Percentiles rank a stretch among this genome's conserved stretches.
Evolutionary conservation across 148 eudicot species (phyloP).

Genomic region (Agrostemma githago): DNA sequence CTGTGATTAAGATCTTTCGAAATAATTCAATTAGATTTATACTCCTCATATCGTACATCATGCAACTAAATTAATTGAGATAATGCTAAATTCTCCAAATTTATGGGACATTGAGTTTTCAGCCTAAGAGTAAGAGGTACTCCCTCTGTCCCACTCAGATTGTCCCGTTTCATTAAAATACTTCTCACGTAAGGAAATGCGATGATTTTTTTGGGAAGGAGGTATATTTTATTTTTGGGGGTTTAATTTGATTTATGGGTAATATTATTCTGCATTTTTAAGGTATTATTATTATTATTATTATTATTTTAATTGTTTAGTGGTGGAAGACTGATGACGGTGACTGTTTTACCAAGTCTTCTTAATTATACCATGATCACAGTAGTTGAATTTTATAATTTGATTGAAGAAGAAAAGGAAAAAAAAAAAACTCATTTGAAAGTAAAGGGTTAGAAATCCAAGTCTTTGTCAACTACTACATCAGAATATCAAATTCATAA

Average conservation of each 20-base stretch:
- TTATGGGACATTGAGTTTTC: too few relatives aligned
- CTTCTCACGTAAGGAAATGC: too few relatives aligned
- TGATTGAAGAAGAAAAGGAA: background rate
- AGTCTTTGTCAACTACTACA: conserved; percentile 6
- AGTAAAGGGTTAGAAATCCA: conserved; percentile 8
- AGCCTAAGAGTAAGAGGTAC: too few relatives aligned
- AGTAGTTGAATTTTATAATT: background rate
- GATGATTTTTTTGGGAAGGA: background rate
- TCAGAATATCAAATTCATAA: background rate
- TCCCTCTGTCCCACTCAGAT: background rate
- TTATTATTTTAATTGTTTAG: conserved; percentile 15
- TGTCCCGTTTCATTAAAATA: too few relatives aligned
- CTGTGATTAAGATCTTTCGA: background rate
- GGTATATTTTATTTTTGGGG: background rate
- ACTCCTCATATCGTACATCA: background rate
- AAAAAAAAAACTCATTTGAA: background rate
- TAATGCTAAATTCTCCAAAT: too few relatives aligned
- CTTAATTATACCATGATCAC: conserved; percentile 2
- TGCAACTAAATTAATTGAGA: too few relatives aligned
- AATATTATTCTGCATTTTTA: background rate
- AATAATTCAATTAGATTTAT: background rate
- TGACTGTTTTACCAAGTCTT: conserved; percentile 22
- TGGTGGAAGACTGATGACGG: conserved; percentile 18
- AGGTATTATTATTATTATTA: background rate
- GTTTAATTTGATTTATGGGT: background rate